Conservation (phyloP, 768 basidiomycete genomes). For the Pisolithus tinctorius region DNA sequence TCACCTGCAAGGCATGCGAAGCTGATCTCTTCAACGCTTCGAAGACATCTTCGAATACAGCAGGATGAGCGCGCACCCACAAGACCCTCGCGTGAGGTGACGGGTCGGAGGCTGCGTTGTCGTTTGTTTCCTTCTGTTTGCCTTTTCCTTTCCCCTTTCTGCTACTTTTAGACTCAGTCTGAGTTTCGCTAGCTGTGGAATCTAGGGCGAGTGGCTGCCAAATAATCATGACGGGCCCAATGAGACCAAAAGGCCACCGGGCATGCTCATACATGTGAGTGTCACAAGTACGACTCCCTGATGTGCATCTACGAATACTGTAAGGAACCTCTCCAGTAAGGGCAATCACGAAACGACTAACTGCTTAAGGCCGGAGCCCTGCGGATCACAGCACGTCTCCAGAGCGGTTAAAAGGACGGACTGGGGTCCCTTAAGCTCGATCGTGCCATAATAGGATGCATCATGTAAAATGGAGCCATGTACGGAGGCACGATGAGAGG, state of each 20-base stretch:
- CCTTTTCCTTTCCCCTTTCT: slow-evolving; percentile 26
- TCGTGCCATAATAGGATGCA: slow-evolving; percentile 73
- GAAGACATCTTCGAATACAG: slow-evolving; percentile 53
- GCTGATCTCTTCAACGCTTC: slow-evolving; percentile 44
- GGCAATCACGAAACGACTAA: slow-evolving; percentile 19
- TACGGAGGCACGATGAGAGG: slow-evolving; percentile 82
- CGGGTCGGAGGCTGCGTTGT: slow-evolving; percentile 4
- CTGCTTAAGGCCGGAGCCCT: slow-evolving; percentile 60
- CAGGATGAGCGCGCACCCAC: slow-evolving; percentile 81
- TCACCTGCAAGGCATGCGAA: slow-evolving; percentile 40
- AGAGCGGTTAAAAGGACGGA: slow-evolving; percentile 45
- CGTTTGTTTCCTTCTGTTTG: slow-evolving; percentile 28
- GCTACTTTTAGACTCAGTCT: slow-evolving; percentile 11
- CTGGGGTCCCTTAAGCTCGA: slow-evolving; percentile 68
- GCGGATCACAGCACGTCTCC: slow-evolving; percentile 56
- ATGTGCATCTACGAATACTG: slow-evolving; percentile 42
- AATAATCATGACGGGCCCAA: slow-evolving; percentile 66
- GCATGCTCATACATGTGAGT: slow-evolving; percentile 59
- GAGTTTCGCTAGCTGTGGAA: not conserved
- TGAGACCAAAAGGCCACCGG: slow-evolving; percentile 60
- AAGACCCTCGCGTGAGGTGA: slow-evolving; percentile 34
- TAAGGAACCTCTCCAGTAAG: slow-evolving; percentile 1
- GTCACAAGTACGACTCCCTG: slow-evolving; percentile 61
- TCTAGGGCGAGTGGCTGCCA: slow-evolving; percentile 48
- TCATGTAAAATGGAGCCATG: slow-evolving; percentile 88